Evolutionary conservation across 2,329 filamentous ascomycete genomes (phyloP).

Genomic region (Hawksworthiomyces lignivorus): DNA sequence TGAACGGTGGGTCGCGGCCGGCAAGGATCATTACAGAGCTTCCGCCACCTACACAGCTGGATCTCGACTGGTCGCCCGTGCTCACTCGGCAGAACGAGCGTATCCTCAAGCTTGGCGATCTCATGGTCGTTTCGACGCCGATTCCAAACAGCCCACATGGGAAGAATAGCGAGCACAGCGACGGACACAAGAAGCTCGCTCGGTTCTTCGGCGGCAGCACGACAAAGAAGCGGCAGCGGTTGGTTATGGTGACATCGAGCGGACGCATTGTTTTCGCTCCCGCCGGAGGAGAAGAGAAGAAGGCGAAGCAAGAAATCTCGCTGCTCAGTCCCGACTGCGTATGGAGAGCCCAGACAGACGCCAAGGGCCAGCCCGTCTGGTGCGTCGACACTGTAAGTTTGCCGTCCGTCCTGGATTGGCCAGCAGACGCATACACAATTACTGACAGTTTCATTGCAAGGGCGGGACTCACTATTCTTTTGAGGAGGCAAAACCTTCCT

Average conservation of each 20-base stretch:
- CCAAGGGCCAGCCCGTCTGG: conserved; percentile 84
- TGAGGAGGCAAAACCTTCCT: conserved; percentile 75
- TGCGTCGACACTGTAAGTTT: conserved; percentile 81
- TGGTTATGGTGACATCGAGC: conserved; percentile 92
- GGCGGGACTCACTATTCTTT: conserved; percentile 86
- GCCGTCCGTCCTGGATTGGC: background rate
- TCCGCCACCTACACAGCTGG: conserved; percentile 89
- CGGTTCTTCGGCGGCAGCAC: conserved; percentile 88
- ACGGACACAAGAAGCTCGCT: conserved; percentile 79
- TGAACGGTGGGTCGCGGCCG: conserved; percentile 49
- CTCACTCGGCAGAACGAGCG: conserved; percentile 85
- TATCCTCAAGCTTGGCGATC: conserved; percentile 87
- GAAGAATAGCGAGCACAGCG: conserved; percentile 56
- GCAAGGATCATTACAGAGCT: conserved; percentile 87
- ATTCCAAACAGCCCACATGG: conserved; percentile 66
- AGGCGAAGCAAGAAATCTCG: conserved; percentile 86
- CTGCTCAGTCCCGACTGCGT: conserved; percentile 65
- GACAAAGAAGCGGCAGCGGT: conserved; percentile 82
- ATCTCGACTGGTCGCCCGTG: conserved; percentile 98
- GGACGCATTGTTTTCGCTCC: conserved; percentile 85
- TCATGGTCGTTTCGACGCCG: conserved; percentile 74
- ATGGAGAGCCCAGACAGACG: conserved; percentile 74
- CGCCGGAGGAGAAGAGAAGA: conserved; percentile 90
- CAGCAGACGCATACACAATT: background rate
- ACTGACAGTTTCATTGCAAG: conserved; percentile 24